These are phyloP conservation scores for Coemansia sp. DNA, from an alignment of 192 early-diverging fungal genomes.

Conservation along the genomic window DNA sequence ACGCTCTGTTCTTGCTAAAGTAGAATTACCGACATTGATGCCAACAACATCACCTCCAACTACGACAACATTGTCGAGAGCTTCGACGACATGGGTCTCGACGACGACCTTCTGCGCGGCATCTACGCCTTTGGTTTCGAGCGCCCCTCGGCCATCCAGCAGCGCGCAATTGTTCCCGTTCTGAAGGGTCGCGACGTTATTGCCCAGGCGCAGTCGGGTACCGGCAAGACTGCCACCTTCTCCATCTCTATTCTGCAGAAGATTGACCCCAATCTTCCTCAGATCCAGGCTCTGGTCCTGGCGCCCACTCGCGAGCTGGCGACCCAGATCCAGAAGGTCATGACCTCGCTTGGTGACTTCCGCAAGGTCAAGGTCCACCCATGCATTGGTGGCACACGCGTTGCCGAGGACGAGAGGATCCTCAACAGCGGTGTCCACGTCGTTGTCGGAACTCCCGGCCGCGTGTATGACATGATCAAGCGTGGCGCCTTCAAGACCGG, in stretches of 20 bases:
- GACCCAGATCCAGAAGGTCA: constrained; percentile 96
- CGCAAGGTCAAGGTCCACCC: constrained; percentile 92
- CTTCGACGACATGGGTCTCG: constrained; percentile 95
- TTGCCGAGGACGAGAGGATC: constrained; percentile 84
- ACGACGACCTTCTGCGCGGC: constrained; percentile 89
- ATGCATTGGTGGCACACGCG: constrained; percentile 96
- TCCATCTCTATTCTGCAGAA: constrained; percentile 98
- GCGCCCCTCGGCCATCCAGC: constrained; percentile 94
- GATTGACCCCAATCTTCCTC: constrained; percentile 70
- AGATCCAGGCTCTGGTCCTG: constrained; percentile 94
- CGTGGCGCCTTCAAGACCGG: constrained; percentile 79
- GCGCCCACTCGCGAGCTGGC: constrained; percentile 98
- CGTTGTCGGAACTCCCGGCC: constrained; percentile 97
- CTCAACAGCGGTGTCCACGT: constrained; percentile 84
- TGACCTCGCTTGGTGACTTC: constrained; percentile 93
- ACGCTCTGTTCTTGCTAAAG: constrained; percentile 1
- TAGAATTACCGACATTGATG: constrained; percentile 32
- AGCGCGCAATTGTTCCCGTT: constrained; percentile 94
- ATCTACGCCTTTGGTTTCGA: constrained; percentile 99
- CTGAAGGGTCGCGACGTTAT: constrained; percentile 97
- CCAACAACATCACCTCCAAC: constrained; percentile 73
- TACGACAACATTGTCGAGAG: constrained; percentile 91
- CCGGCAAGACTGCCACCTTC: constrained; percentile 99
- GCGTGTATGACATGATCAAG: constrained; percentile 99
- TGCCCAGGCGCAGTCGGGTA: constrained; percentile 99